Evolutionary conservation across 2,329 filamentous ascomycete species (phyloP).

Genomic region (Fusarium coicis): DNA sequence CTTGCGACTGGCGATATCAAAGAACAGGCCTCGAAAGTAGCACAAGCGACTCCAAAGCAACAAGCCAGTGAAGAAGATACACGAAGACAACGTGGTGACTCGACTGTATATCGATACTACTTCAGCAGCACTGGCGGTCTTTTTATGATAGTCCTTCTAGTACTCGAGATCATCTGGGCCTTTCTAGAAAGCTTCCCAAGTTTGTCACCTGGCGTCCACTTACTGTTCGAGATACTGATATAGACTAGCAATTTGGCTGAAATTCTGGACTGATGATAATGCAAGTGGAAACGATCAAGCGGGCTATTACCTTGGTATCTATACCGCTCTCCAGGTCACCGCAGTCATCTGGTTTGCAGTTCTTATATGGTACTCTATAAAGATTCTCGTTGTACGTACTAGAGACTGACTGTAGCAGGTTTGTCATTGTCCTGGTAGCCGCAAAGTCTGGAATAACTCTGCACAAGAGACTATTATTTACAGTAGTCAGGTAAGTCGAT

Average conservation of each 20-base stretch:
- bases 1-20: not conserved
- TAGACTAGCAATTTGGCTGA: constrained; percentile 46
- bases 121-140: constrained; percentile 43
- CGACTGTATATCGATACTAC: constrained; percentile 45
- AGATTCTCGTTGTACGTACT: not conserved
- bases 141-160: constrained; percentile 37
- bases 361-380: constrained; percentile 31
- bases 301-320: constrained; percentile 43
- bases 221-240: not conserved
- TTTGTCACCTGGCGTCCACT: constrained; percentile 10
- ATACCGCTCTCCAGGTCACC: constrained; percentile 38
- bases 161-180: constrained; percentile 40
- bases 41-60: constrained; percentile 16
- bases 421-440: constrained; percentile 45
- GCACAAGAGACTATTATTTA: constrained; percentile 39
- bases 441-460: constrained; percentile 42
- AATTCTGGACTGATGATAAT: constrained; percentile 45
- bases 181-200: constrained; percentile 47
- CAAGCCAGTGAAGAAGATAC: constrained; percentile 21
- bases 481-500: constrained; percentile 31
- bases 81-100: constrained; percentile 45
- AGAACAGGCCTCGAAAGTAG: not conserved
- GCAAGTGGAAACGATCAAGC: not conserved
- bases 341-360: constrained; percentile 37
- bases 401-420: constrained; percentile 28